Evolutionary conservation across 1,284 basidiomycete genomes (phyloP), one percentile per base, ranked within the genome.

Genomic region (Porodaedalea pini): DNA sequence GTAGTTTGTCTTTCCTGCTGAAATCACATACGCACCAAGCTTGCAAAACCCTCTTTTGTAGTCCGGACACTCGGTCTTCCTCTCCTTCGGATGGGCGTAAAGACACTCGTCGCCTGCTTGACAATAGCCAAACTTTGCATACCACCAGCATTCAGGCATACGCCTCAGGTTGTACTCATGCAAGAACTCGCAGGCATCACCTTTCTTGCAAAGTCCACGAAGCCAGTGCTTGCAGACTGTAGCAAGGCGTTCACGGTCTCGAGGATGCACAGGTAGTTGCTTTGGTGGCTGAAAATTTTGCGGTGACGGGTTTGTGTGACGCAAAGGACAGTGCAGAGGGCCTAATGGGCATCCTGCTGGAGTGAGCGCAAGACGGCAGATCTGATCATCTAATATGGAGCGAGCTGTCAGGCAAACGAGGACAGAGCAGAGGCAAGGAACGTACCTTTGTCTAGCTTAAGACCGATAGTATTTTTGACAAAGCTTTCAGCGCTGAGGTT

Each of bases 161-260:
- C 93, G 89, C 63, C 96, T 79, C 59, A 99, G 80, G 70, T 99
- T 98, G 76, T 98, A 99, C 75, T 99, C 97, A 74, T 99, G 97
- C 69, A 99, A 80, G 73, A 99, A 99, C 75, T 99, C 97, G 77
- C 97, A 99, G 43, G 89, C 88, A 69, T 97, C 92, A 57, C 94
- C 96, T 73, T 99, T 99, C 77, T 99, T 99, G 76, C 97, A 99
- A 40, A 99, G 79, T 27, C 97, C 97, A 61, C 97, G 84, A 32
- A 99, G 84, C 92, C 96, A 99, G 75, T 99, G 97, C 77, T 99
- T 99, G 78, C 97, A 99, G n/a, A 99, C 92, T 0, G 93, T 96
- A 19, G 90, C 85, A 49, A 94, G 79, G 60, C 92, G 86, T 68
- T 94, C 92, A 60, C 93, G 78, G 68, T 94, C 92, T 51, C 86